Base-by-base conservation (phyloP, 352 stramenopile genomes). In the Peronospora farinosa region DNA sequence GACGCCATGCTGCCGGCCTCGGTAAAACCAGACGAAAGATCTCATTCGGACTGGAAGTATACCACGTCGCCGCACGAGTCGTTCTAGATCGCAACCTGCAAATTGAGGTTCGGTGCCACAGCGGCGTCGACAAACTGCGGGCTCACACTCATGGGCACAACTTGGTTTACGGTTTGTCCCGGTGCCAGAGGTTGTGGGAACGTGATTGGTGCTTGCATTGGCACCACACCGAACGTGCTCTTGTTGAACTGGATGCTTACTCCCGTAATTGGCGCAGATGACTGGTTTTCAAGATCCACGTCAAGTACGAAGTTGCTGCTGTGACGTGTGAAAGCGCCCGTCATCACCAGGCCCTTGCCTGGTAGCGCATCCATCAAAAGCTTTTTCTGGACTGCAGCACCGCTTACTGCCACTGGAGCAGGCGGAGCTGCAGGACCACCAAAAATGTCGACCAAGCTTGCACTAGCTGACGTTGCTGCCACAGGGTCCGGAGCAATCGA, bases 181-280 rank as follows among this genome's bases (percentile, higher is more conserved):
- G 69, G 74, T 3, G 64, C 69, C 4, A 90, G 55, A 13, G 69
- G 72, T 65, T 81, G 64, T 6, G 78, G 58, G 60, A 89, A 92
- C 10, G 63, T 72, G 36, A 98, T 86, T 42, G 96, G 87, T 48
- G 94, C 88, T 54, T 95, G 92, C 61, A 89, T 77, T 5, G 95
- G 95, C 40, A 91, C 88, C 11, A 99, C 78, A 31, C 95, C 94
- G 67, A 98, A 98, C 21, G 92, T 95, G 63, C 95, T 98, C 77
- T 98, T 98, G 78, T 99, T 99, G 25, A 98, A 76, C 66, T 99
- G 95, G 50, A 99, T 94, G 28, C 94, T 95, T 25, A 99, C 68
- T 8, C 79, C 75, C 1, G 63, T 51, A 51, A 98, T 88, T 50
- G 90, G 78, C 19, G 95, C 70, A 19, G 86, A 61, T 16, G 83